These are phyloP conservation scores for Rhodocollybia butyracea DNA, from an alignment of 768 basidiomycete species.

Conservation along the genomic window DNA sequence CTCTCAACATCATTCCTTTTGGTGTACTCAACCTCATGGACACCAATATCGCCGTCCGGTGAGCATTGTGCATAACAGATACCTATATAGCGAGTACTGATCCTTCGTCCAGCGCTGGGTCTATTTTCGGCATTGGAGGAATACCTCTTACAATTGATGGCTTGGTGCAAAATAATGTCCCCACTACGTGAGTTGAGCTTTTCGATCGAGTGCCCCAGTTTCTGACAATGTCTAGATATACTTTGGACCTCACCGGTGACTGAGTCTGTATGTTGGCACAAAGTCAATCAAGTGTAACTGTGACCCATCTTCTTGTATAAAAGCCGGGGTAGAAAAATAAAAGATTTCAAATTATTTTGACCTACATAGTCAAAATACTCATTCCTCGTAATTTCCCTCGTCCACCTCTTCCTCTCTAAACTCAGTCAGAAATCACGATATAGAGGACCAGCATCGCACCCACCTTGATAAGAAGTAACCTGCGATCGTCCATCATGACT, in stretches of 20 bases:
- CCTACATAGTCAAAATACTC: conserved; percentile 45
- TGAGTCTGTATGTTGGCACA: not conserved
- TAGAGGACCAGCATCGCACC: not conserved
- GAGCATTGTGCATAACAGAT: conserved; percentile 4
- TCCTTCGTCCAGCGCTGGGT: conserved; percentile 23
- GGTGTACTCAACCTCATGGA: conserved; percentile 48
- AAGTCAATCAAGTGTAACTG: too few relatives aligned
- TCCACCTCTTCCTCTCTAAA: conserved; percentile 29
- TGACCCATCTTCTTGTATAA: too few relatives aligned
- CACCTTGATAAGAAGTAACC: conserved; percentile 48
- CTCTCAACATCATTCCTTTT: conserved; percentile 53
- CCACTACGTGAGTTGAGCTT: conserved; percentile 27
- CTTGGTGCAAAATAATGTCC: conserved; percentile 31
- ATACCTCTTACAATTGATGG: conserved; percentile 33
- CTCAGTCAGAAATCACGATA: not conserved
- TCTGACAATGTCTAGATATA: not conserved
- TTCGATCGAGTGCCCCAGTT: not conserved
- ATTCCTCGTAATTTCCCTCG: conserved; percentile 35
- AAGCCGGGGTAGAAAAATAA: too few relatives aligned
- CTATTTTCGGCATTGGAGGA: conserved; percentile 28
- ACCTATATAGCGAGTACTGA: not conserved
- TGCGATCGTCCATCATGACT: conserved; percentile 56
- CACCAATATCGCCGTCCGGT: conserved; percentile 37
- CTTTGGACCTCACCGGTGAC: conserved; percentile 1
- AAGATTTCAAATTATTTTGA: too few relatives aligned